Conservation (phyloP, 805 yeast species). For the Saturnispora dispora region DNA sequence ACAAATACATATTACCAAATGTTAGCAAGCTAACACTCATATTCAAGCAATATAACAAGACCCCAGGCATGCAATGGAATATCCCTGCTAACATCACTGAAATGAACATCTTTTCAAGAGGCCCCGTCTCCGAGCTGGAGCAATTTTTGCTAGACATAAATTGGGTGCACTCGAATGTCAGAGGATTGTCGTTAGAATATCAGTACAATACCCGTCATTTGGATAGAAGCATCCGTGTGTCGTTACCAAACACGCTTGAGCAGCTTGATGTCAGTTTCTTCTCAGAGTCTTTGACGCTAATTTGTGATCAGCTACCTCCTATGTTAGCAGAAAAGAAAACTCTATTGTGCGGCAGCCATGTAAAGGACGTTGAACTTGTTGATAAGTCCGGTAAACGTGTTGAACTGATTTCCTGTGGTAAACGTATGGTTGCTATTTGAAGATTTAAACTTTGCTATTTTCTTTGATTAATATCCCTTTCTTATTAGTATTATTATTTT, state of each 20-base stretch:
- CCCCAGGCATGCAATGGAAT: background rate
- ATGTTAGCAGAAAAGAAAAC: background rate
- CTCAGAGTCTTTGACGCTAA: constrained; percentile 2
- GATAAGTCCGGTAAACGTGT: background rate
- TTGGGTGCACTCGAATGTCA: constrained; percentile 6
- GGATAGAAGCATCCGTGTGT: constrained; percentile 1
- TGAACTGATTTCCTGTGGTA: background rate
- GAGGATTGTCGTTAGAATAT: constrained; percentile 7
- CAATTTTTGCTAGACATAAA: constrained; percentile 1
- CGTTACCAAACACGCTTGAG: constrained; percentile 4
- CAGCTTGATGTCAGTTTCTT: constrained; percentile 7
- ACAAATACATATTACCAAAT: constrained; percentile 3
- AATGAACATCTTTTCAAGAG: constrained; percentile 6
- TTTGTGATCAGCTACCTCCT: constrained; percentile 5
- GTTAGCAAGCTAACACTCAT: constrained; percentile 4
- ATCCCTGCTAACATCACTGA: background rate
- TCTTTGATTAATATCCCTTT: too few species aligned
- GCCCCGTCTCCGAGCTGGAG: constrained; percentile 6
- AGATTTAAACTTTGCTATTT: background rate
- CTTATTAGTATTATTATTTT: background rate
- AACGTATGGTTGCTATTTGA: constrained; percentile 6
- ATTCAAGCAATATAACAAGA: constrained; percentile 5
- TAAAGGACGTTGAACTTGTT: constrained; percentile 1
- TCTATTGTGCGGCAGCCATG: constrained; percentile 2
- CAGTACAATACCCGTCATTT: constrained; percentile 5